phyloP scores from a whole-genome alignment of 768 basidiomycete species.

The Phlebiopsis flavidoalba region DNA sequence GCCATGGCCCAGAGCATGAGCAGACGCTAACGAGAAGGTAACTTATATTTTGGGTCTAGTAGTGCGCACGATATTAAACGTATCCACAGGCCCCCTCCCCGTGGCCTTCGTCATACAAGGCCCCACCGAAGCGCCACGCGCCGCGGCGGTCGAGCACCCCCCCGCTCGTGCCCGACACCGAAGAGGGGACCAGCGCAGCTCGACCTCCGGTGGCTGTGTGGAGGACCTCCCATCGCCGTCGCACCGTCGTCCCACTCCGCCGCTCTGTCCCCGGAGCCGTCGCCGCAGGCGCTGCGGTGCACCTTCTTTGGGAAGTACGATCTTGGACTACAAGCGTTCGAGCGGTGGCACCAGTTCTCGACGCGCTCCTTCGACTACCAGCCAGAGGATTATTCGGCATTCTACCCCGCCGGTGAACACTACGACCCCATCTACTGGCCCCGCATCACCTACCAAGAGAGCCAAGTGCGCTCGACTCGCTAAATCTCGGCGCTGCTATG shows the following conservation, averaged over 20 bases:
- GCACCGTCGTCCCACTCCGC: neutral
- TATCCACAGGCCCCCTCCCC: neutral
- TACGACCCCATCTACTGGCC: conserved; percentile 1
- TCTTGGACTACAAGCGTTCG: neutral
- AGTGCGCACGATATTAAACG: neutral
- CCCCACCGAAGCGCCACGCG: neutral
- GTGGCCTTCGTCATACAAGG: neutral
- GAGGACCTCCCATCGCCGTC: neutral
- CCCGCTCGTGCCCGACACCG: conserved; percentile 1
- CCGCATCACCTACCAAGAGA: conserved; percentile 3
- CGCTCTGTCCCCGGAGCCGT: neutral
- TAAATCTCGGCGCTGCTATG: neutral
- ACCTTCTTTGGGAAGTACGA: neutral
- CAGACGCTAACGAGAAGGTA: conserved; percentile 9
- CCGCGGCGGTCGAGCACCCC: neutral
- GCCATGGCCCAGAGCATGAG: conserved; percentile 12
- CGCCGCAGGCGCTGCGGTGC: neutral
- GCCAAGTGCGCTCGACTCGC: conserved; percentile 2
- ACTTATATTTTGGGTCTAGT: neutral
- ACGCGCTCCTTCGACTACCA: neutral
- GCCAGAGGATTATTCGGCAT: neutral
- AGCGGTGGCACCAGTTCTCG: neutral
- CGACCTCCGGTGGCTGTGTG: neutral
- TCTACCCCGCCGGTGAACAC: neutral
- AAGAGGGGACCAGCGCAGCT: neutral